A percentile compares a stretch with the other conserved stretches of the same genome.
phyloP scores from a whole-genome alignment of 2,329 filamentous ascomycete genomes.

The Calonectria leucothoes region DNA sequence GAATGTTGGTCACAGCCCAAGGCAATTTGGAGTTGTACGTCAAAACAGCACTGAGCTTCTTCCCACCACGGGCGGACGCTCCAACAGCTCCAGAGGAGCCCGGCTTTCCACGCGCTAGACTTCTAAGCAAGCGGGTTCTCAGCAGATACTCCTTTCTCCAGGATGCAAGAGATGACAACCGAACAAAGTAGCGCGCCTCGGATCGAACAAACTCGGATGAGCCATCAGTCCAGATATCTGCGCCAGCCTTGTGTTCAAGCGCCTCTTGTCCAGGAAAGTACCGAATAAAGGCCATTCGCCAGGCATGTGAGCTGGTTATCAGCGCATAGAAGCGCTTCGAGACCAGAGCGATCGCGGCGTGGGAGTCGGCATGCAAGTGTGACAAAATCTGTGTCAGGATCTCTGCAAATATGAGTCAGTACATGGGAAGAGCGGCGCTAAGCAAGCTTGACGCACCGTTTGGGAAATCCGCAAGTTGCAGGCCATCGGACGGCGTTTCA shows the following conservation, averaged over 20 bases:
- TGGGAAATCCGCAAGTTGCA: slow-evolving; percentile 72
- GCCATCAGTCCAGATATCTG: slow-evolving; percentile 57
- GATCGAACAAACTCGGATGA: slow-evolving; percentile 69
- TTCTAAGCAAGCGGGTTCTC: slow-evolving; percentile 84
- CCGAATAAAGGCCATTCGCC: slow-evolving; percentile 91
- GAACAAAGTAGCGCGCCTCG: slow-evolving; percentile 82
- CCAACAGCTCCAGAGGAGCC: slow-evolving; percentile 63
- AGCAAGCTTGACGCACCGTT: slow-evolving; percentile 73
- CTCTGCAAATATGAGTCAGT: slow-evolving; percentile 66
- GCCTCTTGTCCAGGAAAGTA: slow-evolving; percentile 82
- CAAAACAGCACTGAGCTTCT: slow-evolving; percentile 78
- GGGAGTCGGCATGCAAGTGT: slow-evolving; percentile 86
- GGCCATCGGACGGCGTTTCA: slow-evolving; percentile 51
- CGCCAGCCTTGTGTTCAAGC: slow-evolving; percentile 47
- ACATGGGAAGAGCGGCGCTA: neutral
- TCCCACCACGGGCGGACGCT: slow-evolving; percentile 66
- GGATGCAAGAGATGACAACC: slow-evolving; percentile 85
- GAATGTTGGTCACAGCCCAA: slow-evolving; percentile 81
- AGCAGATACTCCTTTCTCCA: slow-evolving; percentile 97
- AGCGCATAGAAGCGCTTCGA: slow-evolving; percentile 88
- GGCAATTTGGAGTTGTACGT: slow-evolving; percentile 89
- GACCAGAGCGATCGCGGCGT: slow-evolving; percentile 85
- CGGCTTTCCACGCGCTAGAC: slow-evolving; percentile 85
- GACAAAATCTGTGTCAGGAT: slow-evolving; percentile 92
- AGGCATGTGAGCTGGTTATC: slow-evolving; percentile 91